These are phyloP conservation scores for Paraconiothyrium sp. DNA, from an alignment of 2,329 filamentous ascomycete species.

Conservation along the genomic window DNA sequence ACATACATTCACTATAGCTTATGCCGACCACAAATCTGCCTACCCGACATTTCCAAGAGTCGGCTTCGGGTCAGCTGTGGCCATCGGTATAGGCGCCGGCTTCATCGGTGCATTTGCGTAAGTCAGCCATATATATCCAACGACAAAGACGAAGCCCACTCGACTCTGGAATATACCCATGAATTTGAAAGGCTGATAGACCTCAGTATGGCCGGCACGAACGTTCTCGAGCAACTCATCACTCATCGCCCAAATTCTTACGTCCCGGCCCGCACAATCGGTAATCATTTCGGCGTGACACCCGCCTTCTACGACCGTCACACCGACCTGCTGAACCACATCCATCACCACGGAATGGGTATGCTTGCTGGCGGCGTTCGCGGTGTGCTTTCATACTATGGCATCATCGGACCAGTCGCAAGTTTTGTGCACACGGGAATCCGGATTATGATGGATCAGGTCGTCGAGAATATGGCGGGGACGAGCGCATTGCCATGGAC, in stretches of 20 bases:
- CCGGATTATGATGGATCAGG: conserved; percentile 41
- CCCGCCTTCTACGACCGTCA: conserved; percentile 22
- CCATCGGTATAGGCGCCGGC: conserved; percentile 29
- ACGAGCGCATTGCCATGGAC: conserved; percentile 44
- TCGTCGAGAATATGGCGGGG: conserved; percentile 40
- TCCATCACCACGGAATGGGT: conserved; percentile 42
- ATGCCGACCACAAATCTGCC: conserved; percentile 28
- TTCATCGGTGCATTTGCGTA: conserved; percentile 24
- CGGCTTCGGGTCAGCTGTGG: conserved; percentile 29
- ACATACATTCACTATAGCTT: conserved; percentile 6
- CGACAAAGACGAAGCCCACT: no score
- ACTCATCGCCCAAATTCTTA: conserved; percentile 41
- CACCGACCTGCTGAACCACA: conserved; percentile 36
- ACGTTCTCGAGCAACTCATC: conserved; percentile 42
- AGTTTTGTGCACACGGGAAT: conserved; percentile 41
- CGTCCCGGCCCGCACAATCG: conserved; percentile 41
- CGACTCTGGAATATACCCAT: no score
- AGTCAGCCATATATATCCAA: no score
- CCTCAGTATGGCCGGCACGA: conserved; percentile 33
- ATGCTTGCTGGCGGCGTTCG: conserved; percentile 38
- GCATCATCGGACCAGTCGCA: conserved; percentile 43
- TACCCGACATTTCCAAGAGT: conserved; percentile 30
- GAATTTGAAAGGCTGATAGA: no score
- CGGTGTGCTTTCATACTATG: conserved; percentile 42
- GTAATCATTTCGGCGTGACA: conserved; percentile 36